Percentiles rank a stretch among this genome's conserved stretches.
These are phyloP conservation scores for Blastocystis sp. DNA, from an alignment of 352 stramenopile species.

Conservation along the genomic window DNA sequence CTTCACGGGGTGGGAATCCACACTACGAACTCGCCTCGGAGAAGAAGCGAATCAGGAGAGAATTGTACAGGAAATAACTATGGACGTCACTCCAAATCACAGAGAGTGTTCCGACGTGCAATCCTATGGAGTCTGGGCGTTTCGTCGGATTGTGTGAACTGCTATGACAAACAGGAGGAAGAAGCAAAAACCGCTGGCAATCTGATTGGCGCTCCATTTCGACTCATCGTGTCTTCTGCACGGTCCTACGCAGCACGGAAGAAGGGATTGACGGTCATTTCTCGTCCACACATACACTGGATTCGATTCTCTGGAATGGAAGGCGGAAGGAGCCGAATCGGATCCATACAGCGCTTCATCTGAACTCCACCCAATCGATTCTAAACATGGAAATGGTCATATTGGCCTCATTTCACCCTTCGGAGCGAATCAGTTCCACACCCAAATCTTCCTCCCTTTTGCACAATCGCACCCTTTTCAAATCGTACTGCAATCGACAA, in stretches of 20 bases:
- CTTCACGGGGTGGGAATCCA: too few species aligned
- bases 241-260: neutral
- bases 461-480: neutral
- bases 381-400: neutral
- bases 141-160: neutral
- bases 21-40: too few species aligned
- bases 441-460: neutral
- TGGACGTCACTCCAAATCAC: too few species aligned
- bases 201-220: neutral
- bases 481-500: neutral
- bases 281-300: neutral
- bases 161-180: slow-evolving; percentile 3
- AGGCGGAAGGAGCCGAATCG: neutral
- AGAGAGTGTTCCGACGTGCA: too few species aligned
- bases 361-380: neutral
- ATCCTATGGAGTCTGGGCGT: too few species aligned
- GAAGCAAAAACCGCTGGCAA: slow-evolving; percentile 13
- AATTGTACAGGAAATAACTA: too few species aligned
- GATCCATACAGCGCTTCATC: neutral
- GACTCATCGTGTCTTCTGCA: neutral
- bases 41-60: too few species aligned
- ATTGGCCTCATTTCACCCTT: neutral
- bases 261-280: neutral
- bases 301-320: neutral
- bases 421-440: neutral